Base-by-base conservation (phyloP, 257 asterid species). In the Scutellaria barbata region DNA sequence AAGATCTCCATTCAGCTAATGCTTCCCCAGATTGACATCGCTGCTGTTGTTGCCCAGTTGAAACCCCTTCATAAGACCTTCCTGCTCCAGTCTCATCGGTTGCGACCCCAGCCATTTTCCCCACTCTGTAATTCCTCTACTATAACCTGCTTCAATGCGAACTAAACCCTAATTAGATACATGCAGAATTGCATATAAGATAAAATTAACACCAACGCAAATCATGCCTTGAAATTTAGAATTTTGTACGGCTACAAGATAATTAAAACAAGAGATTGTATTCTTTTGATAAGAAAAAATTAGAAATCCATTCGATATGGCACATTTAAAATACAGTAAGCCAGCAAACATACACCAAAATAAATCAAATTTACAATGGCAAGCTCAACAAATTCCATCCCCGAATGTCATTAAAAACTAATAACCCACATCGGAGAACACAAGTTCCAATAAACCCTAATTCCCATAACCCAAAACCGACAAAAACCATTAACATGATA, bases 1-100 rank as follows among this genome's bases (percentile, higher is more conserved):
- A 87, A 33, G 92, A 90, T 81, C 97, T 83, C 92, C 89, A 88
- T 79, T 90, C 97, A 0, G 88, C 90, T 81, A 87, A 75, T 35
- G 85, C 92, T 83, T 88, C 96, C 57, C 90, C 82, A 3, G 95
- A 68, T 75, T 83, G 92, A 73, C 85, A 84, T 48, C 68, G 78
- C 78, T 78, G 87, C 81, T 77, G 84, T 40, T 81, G 78, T 50
- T 74, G 86, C 72, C 83, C 89, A 78, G 79, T 82, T 16, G 85
- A 82, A 59, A 71, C 82, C 43, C 80, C 90, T 62, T 85, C 96
- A 72, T 72, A 74, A n/a, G 92, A 87, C 68, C 90, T 80, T 67
- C 87, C 87, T 48, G 74, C 71, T 69, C 80, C 90, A 70, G 86
- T 59, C 67, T 81, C 89, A 43, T 81, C 95, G 8, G 59, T 66